Evolutionary conservation across 139 green algal species (phyloP), one percentile per base, ranked within the genome.

Genomic region (Closterium sp.): DNA sequence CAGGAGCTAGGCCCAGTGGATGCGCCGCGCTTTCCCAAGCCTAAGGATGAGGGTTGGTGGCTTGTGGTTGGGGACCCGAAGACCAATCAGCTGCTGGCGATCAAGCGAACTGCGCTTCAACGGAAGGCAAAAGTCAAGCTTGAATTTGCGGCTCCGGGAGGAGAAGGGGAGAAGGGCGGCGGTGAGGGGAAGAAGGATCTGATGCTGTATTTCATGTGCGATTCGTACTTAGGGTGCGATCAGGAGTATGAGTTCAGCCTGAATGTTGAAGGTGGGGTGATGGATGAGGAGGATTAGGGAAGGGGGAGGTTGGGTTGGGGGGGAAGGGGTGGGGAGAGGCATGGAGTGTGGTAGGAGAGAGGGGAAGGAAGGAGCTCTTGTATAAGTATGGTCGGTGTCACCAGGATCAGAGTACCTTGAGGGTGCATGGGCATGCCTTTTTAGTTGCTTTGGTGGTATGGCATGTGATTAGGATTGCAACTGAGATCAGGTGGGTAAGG

Each of bases 201-300:
- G 84, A 98, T 95, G 86, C 96, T 99, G 88, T 99, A 96, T 96
- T 98, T 99, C 96, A 99, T 99, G 97, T 99, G 98, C 94, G 98
- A 99, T 96, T 97, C 95, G 34, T 99, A 98, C 95, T 91, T 99
- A 93, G 98, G 98, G 17, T 98, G 97, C 91, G 98, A 99, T 94
- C 98, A 99, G 96, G 98, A 99, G 96, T 99, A 99, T 94, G 97
- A 99, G 94, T 95, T 99, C n/a, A 95, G 96, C 9, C 84, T 99
- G 27, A 96, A 97, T 38, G 96, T 99, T 2, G 91, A 94, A 85
- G 94, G 93, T 31, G 95, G 28, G 9, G 91, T 91, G 42, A 91
- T 87, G 19, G 92, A 93, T 31, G 73, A 89, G 21, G 85, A 91
- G 1, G 92, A 93, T 7, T 91, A 94, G 88, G 28, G 9, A 31